Conservation (phyloP, 345 rosid genomes). For the Litchi chinensis region DNA sequence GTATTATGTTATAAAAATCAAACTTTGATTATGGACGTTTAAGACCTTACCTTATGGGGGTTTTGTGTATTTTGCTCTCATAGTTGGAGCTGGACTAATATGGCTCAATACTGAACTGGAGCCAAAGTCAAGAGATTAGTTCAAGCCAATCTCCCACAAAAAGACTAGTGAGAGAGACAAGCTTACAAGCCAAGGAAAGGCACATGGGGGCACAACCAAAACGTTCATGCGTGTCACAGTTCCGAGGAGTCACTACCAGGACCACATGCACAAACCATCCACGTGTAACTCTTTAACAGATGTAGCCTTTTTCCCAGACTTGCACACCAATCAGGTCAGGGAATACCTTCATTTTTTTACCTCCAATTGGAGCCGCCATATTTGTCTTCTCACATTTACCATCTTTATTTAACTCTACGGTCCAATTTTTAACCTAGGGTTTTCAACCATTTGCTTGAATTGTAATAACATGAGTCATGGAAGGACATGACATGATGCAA, state of each 20-base stretch:
- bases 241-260: conserved; percentile 22
- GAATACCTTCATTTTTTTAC: background rate
- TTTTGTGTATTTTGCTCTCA: too few species aligned
- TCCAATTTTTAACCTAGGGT: background rate
- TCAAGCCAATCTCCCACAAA: background rate
- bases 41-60: too few species aligned
- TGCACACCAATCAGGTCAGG: conserved; percentile 23
- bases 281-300: conserved; percentile 26
- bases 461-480: background rate
- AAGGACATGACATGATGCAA: background rate
- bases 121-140: background rate
- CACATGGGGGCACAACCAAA: conserved; percentile 53
- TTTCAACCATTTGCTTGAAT: background rate
- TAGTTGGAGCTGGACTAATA: background rate
- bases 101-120: background rate
- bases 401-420: background rate
- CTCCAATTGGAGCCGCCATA: conserved; percentile 33
- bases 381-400: background rate
- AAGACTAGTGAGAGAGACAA: conserved; percentile 5
- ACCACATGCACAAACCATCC: conserved; percentile 42
- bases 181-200: conserved; percentile 27
- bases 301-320: conserved; percentile 4
- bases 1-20: too few species aligned
- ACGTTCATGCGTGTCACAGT: conserved; percentile 31
- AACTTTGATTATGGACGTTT: too few species aligned